Evolutionary conservation across 108 stramenopile species (phyloP).

Genomic region (Skeletonema grethae): DNA sequence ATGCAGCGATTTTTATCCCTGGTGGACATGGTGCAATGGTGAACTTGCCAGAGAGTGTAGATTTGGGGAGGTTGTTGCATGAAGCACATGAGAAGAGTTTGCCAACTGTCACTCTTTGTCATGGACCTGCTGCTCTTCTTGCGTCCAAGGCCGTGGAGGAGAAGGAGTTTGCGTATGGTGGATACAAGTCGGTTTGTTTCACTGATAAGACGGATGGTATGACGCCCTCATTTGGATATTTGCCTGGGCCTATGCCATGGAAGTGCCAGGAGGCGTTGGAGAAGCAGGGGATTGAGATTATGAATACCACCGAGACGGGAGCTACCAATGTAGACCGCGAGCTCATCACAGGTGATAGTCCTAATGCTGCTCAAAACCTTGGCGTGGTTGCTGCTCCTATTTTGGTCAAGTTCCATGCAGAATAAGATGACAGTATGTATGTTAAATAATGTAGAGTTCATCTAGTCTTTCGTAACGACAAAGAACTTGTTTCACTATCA

Average conservation of each 20-base stretch:
- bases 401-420: conserved; percentile 2
- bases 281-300: conserved; percentile 10
- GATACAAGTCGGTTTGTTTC: conserved; percentile 28
- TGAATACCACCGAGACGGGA: conserved; percentile 16
- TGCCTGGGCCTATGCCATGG: conserved; percentile 38
- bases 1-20: conserved; percentile 26
- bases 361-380: conserved; percentile 24
- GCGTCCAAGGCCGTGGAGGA: conserved; percentile 3
- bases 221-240: conserved; percentile 29
- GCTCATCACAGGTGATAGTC: conserved; percentile 36
- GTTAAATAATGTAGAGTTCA: no score
- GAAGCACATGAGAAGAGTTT: conserved; percentile 14
- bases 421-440: no score
- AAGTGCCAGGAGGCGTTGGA: conserved; percentile 18
- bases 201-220: conserved; percentile 22
- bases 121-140: conserved; percentile 36
- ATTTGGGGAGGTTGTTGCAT: conserved; percentile 18
- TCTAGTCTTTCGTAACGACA: neutral
- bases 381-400: conserved; percentile 22
- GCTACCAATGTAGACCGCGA: conserved; percentile 16
- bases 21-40: conserved; percentile 48
- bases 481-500: neutral
- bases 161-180: conserved; percentile 8
- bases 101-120: conserved; percentile 24
- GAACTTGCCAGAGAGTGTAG: conserved; percentile 18